Conservation (phyloP, 2,329 filamentous ascomycete species). For the Paracorniculantispora psalliotae region DNA sequence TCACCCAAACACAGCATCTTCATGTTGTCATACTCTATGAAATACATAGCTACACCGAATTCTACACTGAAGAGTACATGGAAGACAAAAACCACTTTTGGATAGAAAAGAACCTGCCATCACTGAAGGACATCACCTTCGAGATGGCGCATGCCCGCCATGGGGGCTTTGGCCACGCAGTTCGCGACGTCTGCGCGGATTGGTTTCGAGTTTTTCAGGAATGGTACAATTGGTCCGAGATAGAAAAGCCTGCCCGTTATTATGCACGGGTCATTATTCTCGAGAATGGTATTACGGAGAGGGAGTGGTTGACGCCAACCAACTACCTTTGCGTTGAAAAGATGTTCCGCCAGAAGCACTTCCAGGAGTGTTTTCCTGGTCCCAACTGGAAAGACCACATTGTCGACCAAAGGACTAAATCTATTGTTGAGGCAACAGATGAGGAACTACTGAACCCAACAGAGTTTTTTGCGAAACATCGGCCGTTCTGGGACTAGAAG, state of each 20-base stretch:
- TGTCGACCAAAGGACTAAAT: neutral
- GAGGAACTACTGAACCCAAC: neutral
- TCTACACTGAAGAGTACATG: neutral
- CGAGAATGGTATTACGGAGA: neutral
- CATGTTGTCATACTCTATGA: neutral
- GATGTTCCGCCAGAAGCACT: neutral
- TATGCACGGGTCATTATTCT: neutral
- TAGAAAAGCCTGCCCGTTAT: neutral
- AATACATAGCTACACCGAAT: neutral
- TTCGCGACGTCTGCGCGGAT: neutral
- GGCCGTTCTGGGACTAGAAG: neutral
- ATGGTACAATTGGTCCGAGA: neutral
- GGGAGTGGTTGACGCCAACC: constrained; percentile 1
- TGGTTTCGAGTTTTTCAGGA: constrained; percentile 2
- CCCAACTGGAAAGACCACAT: constrained; percentile 4
- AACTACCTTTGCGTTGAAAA: constrained; percentile 7
- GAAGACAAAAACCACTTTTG: neutral
- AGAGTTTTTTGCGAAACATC: neutral
- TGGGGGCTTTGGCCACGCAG: neutral
- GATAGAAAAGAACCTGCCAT: neutral
- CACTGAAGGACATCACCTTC: constrained; percentile 1
- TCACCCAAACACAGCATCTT: neutral
- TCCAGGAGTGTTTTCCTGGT: neutral
- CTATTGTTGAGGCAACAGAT: neutral
- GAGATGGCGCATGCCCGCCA: neutral